These are phyloP conservation scores for Straminergon stramineum DNA, from an alignment of 225 moss, liverwort and hornwort species.

Conservation along the genomic window DNA sequence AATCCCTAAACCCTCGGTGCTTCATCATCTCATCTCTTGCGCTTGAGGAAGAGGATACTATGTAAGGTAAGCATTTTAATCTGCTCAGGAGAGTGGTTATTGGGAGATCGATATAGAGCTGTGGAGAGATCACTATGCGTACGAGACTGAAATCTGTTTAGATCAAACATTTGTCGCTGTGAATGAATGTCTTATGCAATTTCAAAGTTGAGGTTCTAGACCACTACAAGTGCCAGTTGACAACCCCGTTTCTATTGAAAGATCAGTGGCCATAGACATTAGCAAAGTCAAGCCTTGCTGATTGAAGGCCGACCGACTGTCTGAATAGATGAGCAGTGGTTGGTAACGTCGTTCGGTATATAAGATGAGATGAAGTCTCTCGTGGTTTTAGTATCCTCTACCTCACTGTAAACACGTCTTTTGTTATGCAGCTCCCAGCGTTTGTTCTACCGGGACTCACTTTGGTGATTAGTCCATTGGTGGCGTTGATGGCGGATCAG, in stretches of 20 bases:
- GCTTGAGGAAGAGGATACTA: background rate
- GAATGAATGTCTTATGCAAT: background rate
- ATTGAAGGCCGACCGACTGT: background rate
- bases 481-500: slow-evolving; percentile 93
- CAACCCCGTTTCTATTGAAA: background rate
- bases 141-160: background rate
- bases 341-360: background rate
- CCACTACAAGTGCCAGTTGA: background rate
- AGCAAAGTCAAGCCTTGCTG: background rate
- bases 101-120: background rate
- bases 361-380: background rate
- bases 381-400: background rate
- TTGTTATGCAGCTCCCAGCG: slow-evolving; percentile 50
- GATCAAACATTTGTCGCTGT: background rate
- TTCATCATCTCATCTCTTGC: background rate
- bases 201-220: background rate
- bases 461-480: slow-evolving; percentile 84
- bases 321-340: background rate
- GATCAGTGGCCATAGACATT: background rate
- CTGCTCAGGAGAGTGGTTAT: background rate
- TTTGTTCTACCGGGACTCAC: slow-evolving; percentile 71
- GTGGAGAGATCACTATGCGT: background rate
- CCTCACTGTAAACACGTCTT: background rate
- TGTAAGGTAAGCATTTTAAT: background rate
- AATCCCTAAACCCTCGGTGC: background rate